A percentile compares a stretch with the other conserved stretches of the same genome.
Conservation (phyloP, 73 alveolate species). For the Paramecium pentaurelia region DNA sequence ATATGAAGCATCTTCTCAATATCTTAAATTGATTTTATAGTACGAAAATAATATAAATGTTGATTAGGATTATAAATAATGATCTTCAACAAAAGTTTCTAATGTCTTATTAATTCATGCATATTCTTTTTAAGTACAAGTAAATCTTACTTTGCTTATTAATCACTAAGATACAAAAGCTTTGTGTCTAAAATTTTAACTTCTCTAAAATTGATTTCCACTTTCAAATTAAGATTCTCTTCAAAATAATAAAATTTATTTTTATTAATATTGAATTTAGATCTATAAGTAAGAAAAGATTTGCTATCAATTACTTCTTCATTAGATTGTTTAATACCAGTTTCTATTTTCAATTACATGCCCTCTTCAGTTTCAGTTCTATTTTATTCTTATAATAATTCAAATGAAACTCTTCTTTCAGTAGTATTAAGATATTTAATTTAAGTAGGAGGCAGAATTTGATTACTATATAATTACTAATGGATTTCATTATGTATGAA, state of each 20-base stretch:
- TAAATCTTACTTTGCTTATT: constrained; percentile 20
- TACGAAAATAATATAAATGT: neutral
- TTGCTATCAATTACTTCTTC: neutral
- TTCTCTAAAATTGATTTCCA: neutral
- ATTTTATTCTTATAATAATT: neutral
- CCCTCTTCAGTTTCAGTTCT: neutral
- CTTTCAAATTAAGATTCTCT: neutral
- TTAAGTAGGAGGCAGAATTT: neutral
- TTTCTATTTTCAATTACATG: neutral
- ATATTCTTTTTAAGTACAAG: neutral
- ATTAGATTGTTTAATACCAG: neutral
- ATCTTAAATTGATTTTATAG: neutral
- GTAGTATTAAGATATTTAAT: neutral
- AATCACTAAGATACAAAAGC: neutral
- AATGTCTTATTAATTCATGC: neutral
- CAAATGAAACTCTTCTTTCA: neutral
- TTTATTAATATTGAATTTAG: neutral
- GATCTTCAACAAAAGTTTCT: neutral
- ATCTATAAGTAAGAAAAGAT: neutral
- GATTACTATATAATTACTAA: neutral
- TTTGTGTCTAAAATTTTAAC: neutral
- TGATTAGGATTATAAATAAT: neutral
- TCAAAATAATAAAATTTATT: neutral
- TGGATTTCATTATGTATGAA: neutral
- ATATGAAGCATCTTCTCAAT: neutral